Evolutionary conservation across 108 stramenopile species (phyloP).

Genomic region (Bacterosira constricta): DNA sequence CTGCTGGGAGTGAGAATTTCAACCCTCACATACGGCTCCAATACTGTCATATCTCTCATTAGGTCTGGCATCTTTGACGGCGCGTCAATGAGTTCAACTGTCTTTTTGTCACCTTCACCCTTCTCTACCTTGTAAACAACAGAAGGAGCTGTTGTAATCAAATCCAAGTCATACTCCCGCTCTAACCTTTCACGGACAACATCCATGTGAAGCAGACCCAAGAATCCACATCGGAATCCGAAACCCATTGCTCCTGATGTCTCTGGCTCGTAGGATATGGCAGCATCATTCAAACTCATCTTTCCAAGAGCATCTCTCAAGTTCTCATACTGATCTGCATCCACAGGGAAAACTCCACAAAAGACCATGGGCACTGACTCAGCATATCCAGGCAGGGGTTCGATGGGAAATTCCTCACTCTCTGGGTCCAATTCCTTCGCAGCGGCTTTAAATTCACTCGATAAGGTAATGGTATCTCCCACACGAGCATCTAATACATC

Average conservation of each 20-base stretch:
- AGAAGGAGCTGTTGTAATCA: constrained; percentile 97
- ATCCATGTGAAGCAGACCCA: constrained; percentile 99
- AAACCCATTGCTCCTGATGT: constrained; percentile 89
- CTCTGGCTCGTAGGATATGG: constrained; percentile 87
- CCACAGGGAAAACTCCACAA: constrained; percentile 94
- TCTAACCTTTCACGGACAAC: constrained; percentile 95
- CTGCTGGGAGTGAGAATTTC: constrained; percentile 86
- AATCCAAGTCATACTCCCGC: constrained; percentile 93
- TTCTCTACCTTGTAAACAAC: constrained; percentile 92
- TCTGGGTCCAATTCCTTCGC: constrained; percentile 30
- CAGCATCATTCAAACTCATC: constrained; percentile 94
- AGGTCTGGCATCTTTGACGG: constrained; percentile 95
- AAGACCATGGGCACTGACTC: constrained; percentile 96
- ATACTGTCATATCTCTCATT: constrained; percentile 63
- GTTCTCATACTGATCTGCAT: constrained; percentile 93
- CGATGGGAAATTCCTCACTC: constrained; percentile 48
- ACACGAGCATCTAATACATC: constrained; percentile 95
- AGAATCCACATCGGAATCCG: constrained; percentile 96
- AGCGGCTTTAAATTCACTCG: constrained; percentile 75
- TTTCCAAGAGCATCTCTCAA: constrained; percentile 91
- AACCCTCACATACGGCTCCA: constrained; percentile 93
- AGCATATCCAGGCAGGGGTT: constrained; percentile 79
- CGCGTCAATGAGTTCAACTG: constrained; percentile 75
- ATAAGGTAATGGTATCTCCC: constrained; percentile 92
- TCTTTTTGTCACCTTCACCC: constrained; percentile 50